Evolutionary conservation across 805 yeast species (phyloP), one percentile per base, ranked within the genome.

Genomic region (Yarrowia sp.): DNA sequence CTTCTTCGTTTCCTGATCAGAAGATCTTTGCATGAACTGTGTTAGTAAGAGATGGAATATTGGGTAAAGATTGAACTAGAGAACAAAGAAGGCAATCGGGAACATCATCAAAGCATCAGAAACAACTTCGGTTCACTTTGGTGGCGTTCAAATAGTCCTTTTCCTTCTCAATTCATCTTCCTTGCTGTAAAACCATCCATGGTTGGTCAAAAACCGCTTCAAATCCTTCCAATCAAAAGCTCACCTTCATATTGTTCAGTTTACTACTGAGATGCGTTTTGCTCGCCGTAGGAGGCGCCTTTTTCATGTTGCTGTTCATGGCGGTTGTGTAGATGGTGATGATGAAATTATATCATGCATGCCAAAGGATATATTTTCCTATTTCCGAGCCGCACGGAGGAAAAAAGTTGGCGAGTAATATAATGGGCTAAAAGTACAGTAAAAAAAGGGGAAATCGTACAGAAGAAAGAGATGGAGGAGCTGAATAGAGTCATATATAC

Each of bases 231-330:
- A 19, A 50, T 2, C 38, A 36, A 42, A 36, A n/a, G 24, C 61
- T 55, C 61, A 58, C 64, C 64, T 58, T 58, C 64, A 58, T 58
- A 14, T 43, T 58, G 50, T 43, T 58, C 64, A 58, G 64, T 58
- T 58, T 58, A 17, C 50, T 43, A 43, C 64, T 58, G 64, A 58
- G 64, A 58, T 42, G 50, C 19, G 50, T 58, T 58, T 58, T 58
- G 50, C 64, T 58, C 40, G 64, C 64, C 50, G 64, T 58, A 40
- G 64, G 64, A 19, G 64, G 46, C 50, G 49, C 44, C 64, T 58
- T 58, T 43, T 58, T 58, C 50, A 58, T 42, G 50, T 43, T 58
- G 64, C 64, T 58, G 64, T 58, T 58, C 64, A 58, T 58, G 50
- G 30, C 10, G 49, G 24, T 33, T 40, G 63, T 58, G 64, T 33